phyloP scores from a whole-genome alignment of 805 yeast genomes.

The Ogataea naganishii region DNA sequence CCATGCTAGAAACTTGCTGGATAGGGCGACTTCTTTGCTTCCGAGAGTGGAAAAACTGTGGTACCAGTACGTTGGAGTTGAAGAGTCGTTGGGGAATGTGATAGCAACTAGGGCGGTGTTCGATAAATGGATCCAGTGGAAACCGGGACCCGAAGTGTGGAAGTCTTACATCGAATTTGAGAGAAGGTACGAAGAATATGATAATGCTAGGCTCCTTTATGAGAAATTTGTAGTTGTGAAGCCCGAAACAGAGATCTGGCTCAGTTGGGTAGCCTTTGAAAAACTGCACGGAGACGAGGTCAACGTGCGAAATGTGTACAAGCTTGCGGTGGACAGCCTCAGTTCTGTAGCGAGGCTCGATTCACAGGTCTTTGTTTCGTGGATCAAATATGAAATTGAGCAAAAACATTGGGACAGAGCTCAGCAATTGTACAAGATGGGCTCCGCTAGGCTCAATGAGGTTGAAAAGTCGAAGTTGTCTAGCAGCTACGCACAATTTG shows the following conservation, averaged over 20 bases:
- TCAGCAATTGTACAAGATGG: constrained; percentile 44
- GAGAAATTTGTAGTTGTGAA: constrained; percentile 44
- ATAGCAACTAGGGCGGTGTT: constrained; percentile 56
- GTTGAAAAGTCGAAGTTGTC: constrained; percentile 27
- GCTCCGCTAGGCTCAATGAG: constrained; percentile 31
- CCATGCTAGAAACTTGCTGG: constrained; percentile 82
- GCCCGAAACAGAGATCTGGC: constrained; percentile 56
- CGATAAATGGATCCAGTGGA: constrained; percentile 76
- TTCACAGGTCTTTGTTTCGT: constrained; percentile 33
- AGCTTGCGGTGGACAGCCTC: constrained; percentile 54
- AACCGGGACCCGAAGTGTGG: constrained; percentile 64
- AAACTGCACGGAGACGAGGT: constrained; percentile 34
- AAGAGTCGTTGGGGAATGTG: constrained; percentile 65
- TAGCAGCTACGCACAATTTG: constrained; percentile 45
- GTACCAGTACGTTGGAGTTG: constrained; percentile 76
- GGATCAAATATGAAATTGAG: constrained; percentile 67
- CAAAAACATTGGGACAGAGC: constrained; percentile 57
- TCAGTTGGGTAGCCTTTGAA: constrained; percentile 70
- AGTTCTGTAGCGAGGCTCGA: constrained; percentile 23
- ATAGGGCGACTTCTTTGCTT: constrained; percentile 62
- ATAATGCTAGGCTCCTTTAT: constrained; percentile 51
- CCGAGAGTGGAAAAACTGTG: constrained; percentile 84
- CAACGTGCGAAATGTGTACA: constrained; percentile 55
- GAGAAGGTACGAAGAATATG: constrained; percentile 43
- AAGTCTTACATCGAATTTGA: constrained; percentile 67